phyloP scores from a whole-genome alignment of 1,139 yeast species.

The Debaryomyces psychrophilus region DNA sequence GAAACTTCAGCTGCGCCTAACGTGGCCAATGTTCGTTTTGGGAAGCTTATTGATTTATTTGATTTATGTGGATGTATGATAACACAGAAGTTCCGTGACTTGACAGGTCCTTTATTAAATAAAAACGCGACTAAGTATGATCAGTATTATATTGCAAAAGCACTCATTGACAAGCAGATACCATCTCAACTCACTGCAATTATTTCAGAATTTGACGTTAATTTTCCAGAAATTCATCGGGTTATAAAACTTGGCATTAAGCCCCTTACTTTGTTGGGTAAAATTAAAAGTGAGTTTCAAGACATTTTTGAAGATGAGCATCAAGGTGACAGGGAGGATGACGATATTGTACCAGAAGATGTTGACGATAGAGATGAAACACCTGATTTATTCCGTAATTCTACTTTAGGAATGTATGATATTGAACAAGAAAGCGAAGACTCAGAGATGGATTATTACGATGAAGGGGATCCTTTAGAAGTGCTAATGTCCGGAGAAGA shows the following conservation, averaged over 20 bases:
- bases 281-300: conserved; percentile 60
- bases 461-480: conserved; percentile 38
- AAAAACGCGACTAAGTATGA: conserved; percentile 56
- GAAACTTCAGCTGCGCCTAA: conserved; percentile 41
- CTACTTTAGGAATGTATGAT: conserved; percentile 94
- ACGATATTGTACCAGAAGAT: conserved; percentile 56
- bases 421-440: conserved; percentile 73
- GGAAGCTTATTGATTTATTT: conserved; percentile 59
- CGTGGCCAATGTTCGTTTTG: conserved; percentile 44
- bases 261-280: conserved; percentile 65
- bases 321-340: conserved; percentile 53
- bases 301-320: conserved; percentile 56
- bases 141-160: conserved; percentile 60
- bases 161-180: conserved; percentile 67
- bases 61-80: conserved; percentile 53
- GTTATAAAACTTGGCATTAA: conserved; percentile 61
- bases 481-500: conserved; percentile 42
- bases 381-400: conserved; percentile 81
- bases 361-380: conserved; percentile 76
- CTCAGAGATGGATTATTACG: conserved; percentile 35
- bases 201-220: conserved; percentile 67
- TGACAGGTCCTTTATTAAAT: conserved; percentile 49
- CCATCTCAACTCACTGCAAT: conserved; percentile 60
- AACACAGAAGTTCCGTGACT: conserved; percentile 45
- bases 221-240: conserved; percentile 65